These are phyloP conservation scores for Neocatenulostroma microsporum DNA, from an alignment of 2,329 filamentous ascomycete species.

Conservation along the genomic window DNA sequence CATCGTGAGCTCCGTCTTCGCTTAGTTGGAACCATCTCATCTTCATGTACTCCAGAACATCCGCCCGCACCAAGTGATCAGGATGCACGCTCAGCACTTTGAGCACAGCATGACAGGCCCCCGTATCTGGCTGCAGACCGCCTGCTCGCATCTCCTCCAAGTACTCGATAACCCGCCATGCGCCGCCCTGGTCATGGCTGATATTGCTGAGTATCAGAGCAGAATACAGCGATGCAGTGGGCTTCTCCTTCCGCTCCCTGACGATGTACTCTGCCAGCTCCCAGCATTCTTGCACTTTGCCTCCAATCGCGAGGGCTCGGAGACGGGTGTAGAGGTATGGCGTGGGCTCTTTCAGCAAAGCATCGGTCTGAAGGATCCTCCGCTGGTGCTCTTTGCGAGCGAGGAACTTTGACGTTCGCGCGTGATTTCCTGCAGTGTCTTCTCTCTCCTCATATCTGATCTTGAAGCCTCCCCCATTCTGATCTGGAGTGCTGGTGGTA, in stretches of 20 bases:
- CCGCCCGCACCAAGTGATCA: slow-evolving; percentile 67
- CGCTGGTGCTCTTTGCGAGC: no score
- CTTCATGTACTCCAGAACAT: slow-evolving; percentile 66
- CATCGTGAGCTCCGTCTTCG: slow-evolving; percentile 55
- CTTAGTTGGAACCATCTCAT: slow-evolving; percentile 61
- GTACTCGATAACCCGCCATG: slow-evolving; percentile 54
- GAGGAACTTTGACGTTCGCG: no score
- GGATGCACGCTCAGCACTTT: slow-evolving; percentile 74
- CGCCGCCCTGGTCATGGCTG: slow-evolving; percentile 56
- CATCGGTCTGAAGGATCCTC: no score
- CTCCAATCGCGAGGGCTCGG: slow-evolving; percentile 33
- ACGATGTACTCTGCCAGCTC: slow-evolving; percentile 54
- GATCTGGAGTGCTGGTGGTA: background rate
- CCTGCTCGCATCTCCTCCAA: slow-evolving; percentile 62
- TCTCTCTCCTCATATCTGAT: no score
- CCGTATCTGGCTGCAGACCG: slow-evolving; percentile 55
- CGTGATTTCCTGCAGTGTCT: no score
- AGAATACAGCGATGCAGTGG: slow-evolving; percentile 59
- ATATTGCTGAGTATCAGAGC: slow-evolving; percentile 66
- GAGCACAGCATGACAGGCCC: slow-evolving; percentile 64
- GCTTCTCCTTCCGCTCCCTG: slow-evolving; percentile 45
- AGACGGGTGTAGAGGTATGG: slow-evolving; percentile 44
- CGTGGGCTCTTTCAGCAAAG: slow-evolving; percentile 10
- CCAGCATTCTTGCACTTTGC: slow-evolving; percentile 33
- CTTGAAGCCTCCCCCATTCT: no score